Percentiles rank a stretch among this genome's conserved stretches.
Conservation (phyloP, 768 basidiomycete genomes). For the Amanita exitialis region DNA sequence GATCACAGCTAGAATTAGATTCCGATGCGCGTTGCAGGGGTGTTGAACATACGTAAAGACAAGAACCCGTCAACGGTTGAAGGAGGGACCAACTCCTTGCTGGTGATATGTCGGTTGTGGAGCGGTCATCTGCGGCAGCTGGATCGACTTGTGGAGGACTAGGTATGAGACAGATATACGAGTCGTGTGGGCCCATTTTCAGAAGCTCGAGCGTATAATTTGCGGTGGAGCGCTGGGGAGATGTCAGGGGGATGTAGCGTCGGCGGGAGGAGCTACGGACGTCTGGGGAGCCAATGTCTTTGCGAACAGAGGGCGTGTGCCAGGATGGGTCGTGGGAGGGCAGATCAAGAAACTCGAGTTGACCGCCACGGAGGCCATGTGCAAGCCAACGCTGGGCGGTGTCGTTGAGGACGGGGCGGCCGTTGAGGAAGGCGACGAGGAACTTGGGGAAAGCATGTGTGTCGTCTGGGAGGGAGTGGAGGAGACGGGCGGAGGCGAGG, state of each 20-base stretch:
- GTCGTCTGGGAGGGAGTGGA: conserved; percentile 74
- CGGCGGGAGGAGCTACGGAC: conserved; percentile 4
- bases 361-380: conserved; percentile 64
- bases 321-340: conserved; percentile 37
- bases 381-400: conserved; percentile 70
- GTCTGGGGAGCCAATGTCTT: conserved; percentile 53
- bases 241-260: conserved; percentile 3
- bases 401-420: conserved; percentile 60
- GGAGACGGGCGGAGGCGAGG: conserved; percentile 28
- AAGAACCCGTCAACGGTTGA: conserved; percentile 67
- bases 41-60: conserved; percentile 67
- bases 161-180: conserved; percentile 75
- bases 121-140: conserved; percentile 36
- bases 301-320: conserved; percentile 29
- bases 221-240: conserved; percentile 9
- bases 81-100: conserved; percentile 77
- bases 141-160: conserved; percentile 41
- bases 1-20: conserved; percentile 21
- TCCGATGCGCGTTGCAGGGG: conserved; percentile 14
- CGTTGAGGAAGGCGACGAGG: conserved; percentile 69
- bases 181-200: conserved; percentile 58
- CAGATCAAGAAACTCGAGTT: conserved; percentile 67
- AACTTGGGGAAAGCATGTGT: conserved; percentile 76
- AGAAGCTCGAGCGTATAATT: conserved; percentile 60
- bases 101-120: conserved; percentile 52